Base-by-base conservation (phyloP, 495 filamentous ascomycete genomes). In the Chaetomium tenue region DNA sequence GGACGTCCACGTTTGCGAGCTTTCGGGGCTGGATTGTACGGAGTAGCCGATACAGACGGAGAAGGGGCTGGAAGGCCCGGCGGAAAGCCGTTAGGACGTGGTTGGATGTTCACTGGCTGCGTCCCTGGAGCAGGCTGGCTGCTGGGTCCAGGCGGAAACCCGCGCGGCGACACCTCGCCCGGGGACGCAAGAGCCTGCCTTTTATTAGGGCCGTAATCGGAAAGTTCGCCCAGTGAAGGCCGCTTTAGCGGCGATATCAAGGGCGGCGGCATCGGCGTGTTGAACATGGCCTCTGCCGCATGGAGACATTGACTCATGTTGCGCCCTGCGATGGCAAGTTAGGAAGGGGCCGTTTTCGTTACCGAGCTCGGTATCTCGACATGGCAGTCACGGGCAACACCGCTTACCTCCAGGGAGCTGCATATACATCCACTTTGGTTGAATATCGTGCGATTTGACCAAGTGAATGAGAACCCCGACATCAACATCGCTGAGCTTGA, bases 401-500 rank as follows among this genome's bases (percentile, higher is more conserved):
- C 33, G 76, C 77, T 57, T 76, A 82, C 79, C 79, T 58, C 72
- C 62, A 47, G 79, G 79, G 54, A 82, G 73, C 66, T 80, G 79
- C 76, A 82, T 81, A 40, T 61, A 63, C 58, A 77, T 63, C 79
- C 78, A 81, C 68, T 79, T 70, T 25, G 78, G 77, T 72, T 77
- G 69, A 39, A 82, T 69, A 15, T 72, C 72, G 58, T 79, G 73
- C 60, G 66, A 57, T 63, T 75, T 79, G 71, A 81, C 75, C 53
- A 82, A 78, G n/a, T 77, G 89, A 52, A 82, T 73, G 28, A 82
- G 71, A 44, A 70, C 69, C 26, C 71, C 70, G 30, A 82, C 72
- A 46, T 83, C 77, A 65, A 84, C 75, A 28, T 74, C 68, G 74
- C 78, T 82, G 66, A 73, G 74, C 67, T 83, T 85, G 71, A 85